Base-by-base conservation (phyloP, 495 filamentous ascomycete genomes). In the Lophium mytilinum region DNA sequence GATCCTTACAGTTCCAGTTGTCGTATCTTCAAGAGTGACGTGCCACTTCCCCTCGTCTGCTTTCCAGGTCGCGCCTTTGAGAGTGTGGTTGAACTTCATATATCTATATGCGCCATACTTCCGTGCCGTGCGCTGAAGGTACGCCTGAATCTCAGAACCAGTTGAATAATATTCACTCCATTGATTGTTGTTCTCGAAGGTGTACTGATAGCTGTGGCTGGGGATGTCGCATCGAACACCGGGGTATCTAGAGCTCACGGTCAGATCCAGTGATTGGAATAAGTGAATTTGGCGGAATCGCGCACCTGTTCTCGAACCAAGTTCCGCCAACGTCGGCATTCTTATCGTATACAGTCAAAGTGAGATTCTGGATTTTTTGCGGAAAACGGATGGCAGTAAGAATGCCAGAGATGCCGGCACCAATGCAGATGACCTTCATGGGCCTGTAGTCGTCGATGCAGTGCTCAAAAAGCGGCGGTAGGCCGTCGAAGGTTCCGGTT, bases 401-500 rank as follows among this genome's bases (percentile, higher is more conserved):
- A 21, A 80, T 79, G 1, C 77, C 77, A 1, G 74, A 77, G 52
- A 70, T 77, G 8, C 77, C 77, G 35, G 76, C 76, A 7, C 77
- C 77, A 40, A 80, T 69, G 1, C 77, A 70, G 9, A 75, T 60
- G 15, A 78, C 76, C 52, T 72, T 74, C 19, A 80, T 57, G 6
- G 72, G 75, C 19, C 75, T 41, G 39, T 41, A 41, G 39, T 41
- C 39, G 39, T 41, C 39, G 39, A 41, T 41, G 39, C 39, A 41
- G 39, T 41, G 39, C 39, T 41, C 39, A 9, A 14, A 41, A 12
- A 41, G 17, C 17, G 39, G 39, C 4, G 39, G 39, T 9, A 41
- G 39, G 39, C 24, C 24, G 24, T 30, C 24, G 6, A 30, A 30
- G 6, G 24, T 30, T 30, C 24, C 24, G 24, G 24, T 30, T 30